These are phyloP conservation scores for Lyophyllum semitale DNA, from an alignment of 768 basidiomycete genomes.

Conservation along the genomic window DNA sequence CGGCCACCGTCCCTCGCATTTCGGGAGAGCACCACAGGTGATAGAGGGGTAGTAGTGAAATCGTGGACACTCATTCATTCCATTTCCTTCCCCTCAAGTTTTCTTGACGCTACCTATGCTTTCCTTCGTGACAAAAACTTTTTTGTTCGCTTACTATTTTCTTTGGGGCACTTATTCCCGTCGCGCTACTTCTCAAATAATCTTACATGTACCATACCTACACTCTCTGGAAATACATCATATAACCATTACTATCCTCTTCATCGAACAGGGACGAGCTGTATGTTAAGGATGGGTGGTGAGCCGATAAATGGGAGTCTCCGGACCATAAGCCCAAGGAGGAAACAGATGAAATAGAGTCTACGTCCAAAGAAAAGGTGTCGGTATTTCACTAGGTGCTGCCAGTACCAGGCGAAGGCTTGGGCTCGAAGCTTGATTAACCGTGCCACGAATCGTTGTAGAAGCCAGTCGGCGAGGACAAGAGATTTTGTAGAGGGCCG, in stretches of 20 bases:
- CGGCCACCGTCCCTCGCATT: constrained; percentile 7
- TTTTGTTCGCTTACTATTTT: neutral
- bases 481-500: constrained; percentile 17
- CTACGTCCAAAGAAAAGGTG: constrained; percentile 16
- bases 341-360: constrained; percentile 22
- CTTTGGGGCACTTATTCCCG: neutral
- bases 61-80: neutral
- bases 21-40: constrained; percentile 6
- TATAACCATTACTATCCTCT: neutral
- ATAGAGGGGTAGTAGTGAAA: too few relatives aligned
- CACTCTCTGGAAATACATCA: constrained; percentile 3
- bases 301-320: constrained; percentile 24
- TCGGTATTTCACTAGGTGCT: constrained; percentile 16
- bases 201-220: constrained; percentile 16
- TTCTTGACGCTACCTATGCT: neutral
- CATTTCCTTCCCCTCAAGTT: neutral
- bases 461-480: constrained; percentile 19
- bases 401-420: constrained; percentile 18
- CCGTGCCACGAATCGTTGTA: constrained; percentile 14
- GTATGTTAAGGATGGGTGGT: constrained; percentile 24
- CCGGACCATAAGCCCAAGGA: constrained; percentile 22
- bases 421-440: constrained; percentile 10
- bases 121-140: neutral
- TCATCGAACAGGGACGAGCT: constrained; percentile 19
- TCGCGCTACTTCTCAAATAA: constrained; percentile 13